A percentile compares a stretch with the other conserved stretches of the same genome.
phyloP scores from a whole-genome alignment of 169 alveolate species.

The Cryptosporidium tyzzeri region DNA sequence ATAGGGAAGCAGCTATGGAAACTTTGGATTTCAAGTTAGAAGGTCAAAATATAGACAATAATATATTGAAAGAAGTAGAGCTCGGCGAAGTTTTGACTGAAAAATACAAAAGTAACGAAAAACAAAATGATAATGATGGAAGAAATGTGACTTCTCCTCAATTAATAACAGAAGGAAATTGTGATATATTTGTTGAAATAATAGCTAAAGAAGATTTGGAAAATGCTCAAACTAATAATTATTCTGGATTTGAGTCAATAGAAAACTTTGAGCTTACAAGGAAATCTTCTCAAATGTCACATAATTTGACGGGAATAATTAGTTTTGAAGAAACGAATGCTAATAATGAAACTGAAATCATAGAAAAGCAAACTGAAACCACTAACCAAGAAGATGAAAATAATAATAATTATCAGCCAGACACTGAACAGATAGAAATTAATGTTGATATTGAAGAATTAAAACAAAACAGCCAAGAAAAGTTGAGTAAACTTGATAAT shows the following conservation, averaged over 20 bases:
- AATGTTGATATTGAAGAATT: background rate
- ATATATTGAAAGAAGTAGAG: too few species aligned
- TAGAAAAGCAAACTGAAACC: background rate
- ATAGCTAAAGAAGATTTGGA: background rate
- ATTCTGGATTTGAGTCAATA: background rate
- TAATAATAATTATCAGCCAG: background rate
- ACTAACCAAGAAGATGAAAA: background rate
- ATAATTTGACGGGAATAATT: background rate
- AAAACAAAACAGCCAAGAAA: background rate
- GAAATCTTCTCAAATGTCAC: background rate
- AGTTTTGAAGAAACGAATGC: background rate
- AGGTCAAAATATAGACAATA: background rate
- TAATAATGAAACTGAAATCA: background rate
- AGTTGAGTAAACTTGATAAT: background rate
- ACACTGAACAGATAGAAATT: background rate
- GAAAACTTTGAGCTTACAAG: background rate
- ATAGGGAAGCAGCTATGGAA: background rate
- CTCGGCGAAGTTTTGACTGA: too few species aligned
- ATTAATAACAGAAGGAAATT: background rate
- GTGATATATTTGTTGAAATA: background rate
- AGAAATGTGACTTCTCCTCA: background rate
- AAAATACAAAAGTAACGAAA: too few species aligned
- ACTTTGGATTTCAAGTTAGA: background rate
- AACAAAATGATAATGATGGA: background rate
- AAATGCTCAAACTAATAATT: background rate